These are phyloP conservation scores for Lentinus polychrous DNA, from an alignment of 1,284 basidiomycete species.

Conservation along the genomic window DNA sequence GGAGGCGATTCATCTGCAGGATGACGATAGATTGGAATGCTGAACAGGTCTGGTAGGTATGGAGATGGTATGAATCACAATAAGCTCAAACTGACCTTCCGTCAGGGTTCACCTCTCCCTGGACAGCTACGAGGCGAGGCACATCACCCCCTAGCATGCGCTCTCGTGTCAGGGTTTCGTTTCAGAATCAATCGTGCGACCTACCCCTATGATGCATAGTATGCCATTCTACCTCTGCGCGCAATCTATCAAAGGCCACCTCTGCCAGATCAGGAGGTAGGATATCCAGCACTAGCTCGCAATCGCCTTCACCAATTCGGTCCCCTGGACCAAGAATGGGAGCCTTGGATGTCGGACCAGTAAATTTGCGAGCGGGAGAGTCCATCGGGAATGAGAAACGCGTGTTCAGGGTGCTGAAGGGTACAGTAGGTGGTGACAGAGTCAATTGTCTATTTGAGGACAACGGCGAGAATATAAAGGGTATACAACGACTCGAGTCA, in stretches of 20 bases:
- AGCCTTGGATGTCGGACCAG: neutral
- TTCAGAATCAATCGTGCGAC: conserved; percentile 8
- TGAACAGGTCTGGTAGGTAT: conserved; percentile 19
- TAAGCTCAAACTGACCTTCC: conserved; percentile 41
- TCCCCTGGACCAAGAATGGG: conserved; percentile 29
- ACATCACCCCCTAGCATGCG: conserved; percentile 58
- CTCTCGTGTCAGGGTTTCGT: conserved; percentile 1
- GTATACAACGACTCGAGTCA: no score
- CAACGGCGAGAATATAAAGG: no score
- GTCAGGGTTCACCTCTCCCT: conserved; percentile 40
- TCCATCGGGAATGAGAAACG: neutral
- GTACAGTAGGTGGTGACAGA: no score
- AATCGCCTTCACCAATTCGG: conserved; percentile 58
- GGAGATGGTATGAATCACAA: neutral
- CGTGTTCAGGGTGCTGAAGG: no score
- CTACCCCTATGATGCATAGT: conserved; percentile 67
- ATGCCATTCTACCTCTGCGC: conserved; percentile 60
- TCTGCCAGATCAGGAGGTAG: conserved; percentile 47
- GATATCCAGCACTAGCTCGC: conserved; percentile 44
- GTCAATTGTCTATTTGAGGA: no score
- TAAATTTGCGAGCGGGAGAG: neutral
- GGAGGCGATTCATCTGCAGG: conserved; percentile 70
- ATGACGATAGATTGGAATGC: conserved; percentile 71
- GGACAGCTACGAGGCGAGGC: conserved; percentile 63
- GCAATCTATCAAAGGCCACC: conserved; percentile 47